phyloP scores from a whole-genome alignment of 2,329 filamentous ascomycete species.

The Colletotrichum kahawae region DNA sequence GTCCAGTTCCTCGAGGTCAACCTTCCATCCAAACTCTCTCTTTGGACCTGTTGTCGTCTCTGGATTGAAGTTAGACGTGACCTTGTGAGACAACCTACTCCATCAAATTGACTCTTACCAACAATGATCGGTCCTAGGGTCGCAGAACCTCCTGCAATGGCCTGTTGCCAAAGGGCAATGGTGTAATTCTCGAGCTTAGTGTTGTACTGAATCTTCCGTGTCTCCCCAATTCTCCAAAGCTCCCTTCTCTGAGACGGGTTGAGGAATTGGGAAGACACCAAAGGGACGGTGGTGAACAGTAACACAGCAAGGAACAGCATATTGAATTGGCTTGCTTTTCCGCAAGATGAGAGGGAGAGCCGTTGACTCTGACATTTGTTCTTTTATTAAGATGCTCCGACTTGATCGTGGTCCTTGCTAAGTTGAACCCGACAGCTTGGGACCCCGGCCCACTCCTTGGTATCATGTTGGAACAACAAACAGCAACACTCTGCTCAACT shows the following conservation, averaged over 20 bases:
- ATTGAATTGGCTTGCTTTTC: background rate
- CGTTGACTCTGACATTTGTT: background rate
- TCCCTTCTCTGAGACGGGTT: background rate
- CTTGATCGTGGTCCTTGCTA: background rate
- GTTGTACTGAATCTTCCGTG: slow-evolving; percentile 26
- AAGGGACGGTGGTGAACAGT: background rate
- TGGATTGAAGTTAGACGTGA: background rate
- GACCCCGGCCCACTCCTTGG: background rate
- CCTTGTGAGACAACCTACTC: background rate
- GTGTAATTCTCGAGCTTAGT: slow-evolving; percentile 27
- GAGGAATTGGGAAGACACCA: background rate
- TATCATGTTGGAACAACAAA: background rate
- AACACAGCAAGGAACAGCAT: background rate
- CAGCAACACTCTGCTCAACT: background rate
- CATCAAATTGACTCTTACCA: slow-evolving; percentile 1
- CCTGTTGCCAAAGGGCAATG: slow-evolving; percentile 30
- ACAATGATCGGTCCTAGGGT: slow-evolving; percentile 17
- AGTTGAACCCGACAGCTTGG: background rate
- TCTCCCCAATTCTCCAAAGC: slow-evolving; percentile 1
- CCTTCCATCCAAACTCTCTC: slow-evolving; percentile 21
- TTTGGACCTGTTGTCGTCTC: slow-evolving; percentile 16
- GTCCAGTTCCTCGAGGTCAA: slow-evolving; percentile 20
- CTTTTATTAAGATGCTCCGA: background rate
- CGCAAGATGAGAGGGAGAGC: background rate
- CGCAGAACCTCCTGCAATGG: background rate